Evolutionary conservation across 2,329 filamentous ascomycete species (phyloP), one percentile per base, ranked within the genome.

Genomic region (Phialophora verrucosa): DNA sequence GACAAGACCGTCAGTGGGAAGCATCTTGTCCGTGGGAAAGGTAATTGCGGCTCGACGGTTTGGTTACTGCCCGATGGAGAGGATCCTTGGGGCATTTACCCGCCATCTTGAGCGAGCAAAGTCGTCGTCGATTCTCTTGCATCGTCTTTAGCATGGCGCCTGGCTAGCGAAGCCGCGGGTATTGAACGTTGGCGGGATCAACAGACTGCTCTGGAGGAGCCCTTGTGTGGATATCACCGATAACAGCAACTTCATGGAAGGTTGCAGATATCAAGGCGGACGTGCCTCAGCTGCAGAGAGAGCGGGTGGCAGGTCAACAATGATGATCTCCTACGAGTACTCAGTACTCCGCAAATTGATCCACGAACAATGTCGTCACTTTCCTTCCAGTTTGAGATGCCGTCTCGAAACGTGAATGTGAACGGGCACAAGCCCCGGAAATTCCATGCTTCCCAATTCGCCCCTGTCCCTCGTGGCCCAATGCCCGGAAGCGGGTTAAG

Each of bases 21-120:
- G 11, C 55, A 58, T 57, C 17, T 51, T 20, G 51, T 65, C 6
- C 50, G 63, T 51, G 42, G 14, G 27, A 11, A 50, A 38, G 63
- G 58, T 27, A 32, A 62, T 31, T 61, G 59, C 25, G 47, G 14
- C 23, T 31, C 59, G 11, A 61, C 59, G 31, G 47, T 54, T 10
- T 51, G 49, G 49, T 27, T 51, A 7, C 23, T 51, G 20, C 49
- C 6, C 20, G 49, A 51, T 11, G 49, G 25, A 23, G 25, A 23
- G 49, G 25, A 23, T 51, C 49, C 20, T 6, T 51, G 20, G 49
- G 49, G 49, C 10, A 1, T 51, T 11, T 12, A 23, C 25, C 49
- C 49, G 20, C 49, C 49, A 20, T 51, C 12, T 2, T 51, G 49
- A 27, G 20, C 25, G 49, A 51, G 20, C 17, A 14, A 8, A 12